Evolutionary conservation across 805 yeast species (phyloP), one percentile per base, ranked within the genome.

Genomic region (Suhomyces xylopsoci): DNA sequence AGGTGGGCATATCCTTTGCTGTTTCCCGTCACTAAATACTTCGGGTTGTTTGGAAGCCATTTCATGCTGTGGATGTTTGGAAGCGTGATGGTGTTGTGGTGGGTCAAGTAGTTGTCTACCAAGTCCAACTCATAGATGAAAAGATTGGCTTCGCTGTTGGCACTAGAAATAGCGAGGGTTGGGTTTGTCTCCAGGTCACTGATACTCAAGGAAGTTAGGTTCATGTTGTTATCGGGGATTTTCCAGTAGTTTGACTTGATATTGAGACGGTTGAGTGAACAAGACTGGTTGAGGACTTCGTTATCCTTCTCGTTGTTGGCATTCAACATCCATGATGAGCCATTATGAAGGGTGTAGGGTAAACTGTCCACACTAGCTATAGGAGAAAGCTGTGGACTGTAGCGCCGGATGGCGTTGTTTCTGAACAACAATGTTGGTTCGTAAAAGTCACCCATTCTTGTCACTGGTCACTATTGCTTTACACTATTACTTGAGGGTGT

Each of bases 1-100:
- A 91, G 66, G 66, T 92, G 89, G 0, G 84, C 89, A 51, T 80
- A 71, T 1, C 97, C 97, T 53, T 82, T 81, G 49, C 78, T 80
- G 64, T 90, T 94, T 9, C 96, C 97, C 0, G 96, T 79, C n/a
- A 84, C 62, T 45, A 87, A 63, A 36, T 74, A 69, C 26, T 74
- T 71, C 34, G 74, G 67, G 30, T 56, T 25, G 10, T 69, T 65
- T 3, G 78, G 78, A 12, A 81, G 69, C 85, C 88, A 84, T 55
- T 78, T 72, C 65, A 82, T 62, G 1, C 80, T 70, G 52, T 80
- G 73, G 25, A 83, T 80, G 57, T 79, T 76, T 2, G 88, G 85
- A 28, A 84, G 65, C 0, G 84, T 59, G 47, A 84, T 81, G n/a
- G 87, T 81, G 56, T 79, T 79, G 52, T 81, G 77, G 63, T 84